Base-by-base conservation (phyloP, 179 eudicot genomes). In the Beta corolliflora region DNA sequence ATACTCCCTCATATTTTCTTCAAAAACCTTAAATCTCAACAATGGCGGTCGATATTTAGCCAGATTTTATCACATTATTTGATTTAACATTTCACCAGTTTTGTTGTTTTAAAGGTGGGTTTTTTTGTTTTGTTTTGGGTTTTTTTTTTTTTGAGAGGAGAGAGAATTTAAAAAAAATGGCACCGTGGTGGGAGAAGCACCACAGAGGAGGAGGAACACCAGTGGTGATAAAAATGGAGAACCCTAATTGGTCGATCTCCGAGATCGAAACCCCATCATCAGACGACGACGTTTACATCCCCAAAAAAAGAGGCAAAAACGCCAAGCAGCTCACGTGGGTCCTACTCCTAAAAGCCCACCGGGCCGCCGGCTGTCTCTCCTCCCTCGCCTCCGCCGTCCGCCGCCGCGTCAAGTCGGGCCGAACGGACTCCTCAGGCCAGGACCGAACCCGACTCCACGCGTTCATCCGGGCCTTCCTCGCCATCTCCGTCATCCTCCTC, bases 251-350 rank as follows among this genome's bases (percentile, higher is more conserved):
- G 98, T 91, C 98, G 15, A 94, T 96, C 83, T 90, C 90, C 9
- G 98, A 96, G 78, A 86, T 94, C 5, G 89, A 92, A 25, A 72
- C 86, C 7, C 94, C 95, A 0, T 70, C 88, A 0, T 91, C 86
- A 21, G 86, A 90, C 64, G 83, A 63, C 2, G 86, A 90, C 64
- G 83, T 58, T 3, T 25, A 84, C n/a, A 61, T 71, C 21, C 70
- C 66, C 0, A 63, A 50, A 46, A 73, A 53, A 66, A 66, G 85
- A 3, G 88, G 90, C 76, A 92, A 88, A 79, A 94, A 94, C 81
- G 99, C 98, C 50, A 93, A 90, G 77, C 98, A 96, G 85, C 90
- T 96, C 25, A 96, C 98, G 0, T 96, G 99, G 99, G 97, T 97
- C 18, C 90, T 97, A n/a, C 96, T 97, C 59, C 81, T 97, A 1